phyloP scores from a whole-genome alignment of 768 basidiomycete species.

The Boletus patriciae region DNA sequence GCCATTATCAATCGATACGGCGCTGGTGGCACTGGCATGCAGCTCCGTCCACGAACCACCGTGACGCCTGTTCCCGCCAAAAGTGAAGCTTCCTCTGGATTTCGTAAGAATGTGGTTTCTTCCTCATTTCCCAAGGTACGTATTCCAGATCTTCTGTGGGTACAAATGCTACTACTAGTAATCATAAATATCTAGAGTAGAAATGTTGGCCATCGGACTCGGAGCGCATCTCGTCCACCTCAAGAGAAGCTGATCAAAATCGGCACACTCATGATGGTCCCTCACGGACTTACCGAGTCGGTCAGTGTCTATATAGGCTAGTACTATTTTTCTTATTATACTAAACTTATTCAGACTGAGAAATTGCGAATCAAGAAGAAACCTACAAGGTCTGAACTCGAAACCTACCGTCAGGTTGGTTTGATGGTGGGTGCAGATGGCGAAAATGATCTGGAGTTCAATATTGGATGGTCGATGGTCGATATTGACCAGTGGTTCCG shows the following conservation, averaged over 20 bases:
- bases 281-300: neutral
- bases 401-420: neutral
- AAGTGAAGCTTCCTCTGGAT: neutral
- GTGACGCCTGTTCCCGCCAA: neutral
- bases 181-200: neutral
- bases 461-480: neutral
- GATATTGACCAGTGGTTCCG: constrained; percentile 2
- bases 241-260: constrained; percentile 6
- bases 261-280: constrained; percentile 1
- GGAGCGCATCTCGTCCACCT: neutral
- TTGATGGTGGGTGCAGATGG: neutral
- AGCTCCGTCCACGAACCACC: neutral
- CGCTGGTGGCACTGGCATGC: neutral
- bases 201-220: neutral
- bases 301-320: neutral
- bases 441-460: neutral
- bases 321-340: neutral
- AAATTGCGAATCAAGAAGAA: neutral
- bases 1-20: neutral
- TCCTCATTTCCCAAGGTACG: neutral
- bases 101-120: neutral
- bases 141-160: neutral
- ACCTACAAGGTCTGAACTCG: neutral
- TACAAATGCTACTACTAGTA: neutral
- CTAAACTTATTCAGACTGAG: neutral